phyloP scores from a whole-genome alignment of 495 filamentous ascomycete species.

The Podospora appendiculata region DNA sequence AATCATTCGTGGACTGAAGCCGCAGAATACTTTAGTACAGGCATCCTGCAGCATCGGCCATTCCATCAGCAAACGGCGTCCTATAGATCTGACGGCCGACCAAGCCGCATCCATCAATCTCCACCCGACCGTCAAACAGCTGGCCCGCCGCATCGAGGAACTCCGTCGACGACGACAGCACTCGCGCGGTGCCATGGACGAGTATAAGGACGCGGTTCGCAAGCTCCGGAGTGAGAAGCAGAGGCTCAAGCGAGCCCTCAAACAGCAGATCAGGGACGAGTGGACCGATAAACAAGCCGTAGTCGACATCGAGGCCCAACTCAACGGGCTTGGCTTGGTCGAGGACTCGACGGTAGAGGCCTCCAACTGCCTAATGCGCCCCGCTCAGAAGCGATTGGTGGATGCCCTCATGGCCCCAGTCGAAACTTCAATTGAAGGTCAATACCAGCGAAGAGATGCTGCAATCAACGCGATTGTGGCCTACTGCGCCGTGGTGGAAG shows the following conservation, averaged over 20 bases:
- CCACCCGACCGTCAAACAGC: conserved; percentile 2
- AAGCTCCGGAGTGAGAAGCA: conserved; percentile 3
- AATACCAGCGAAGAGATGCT: conserved; percentile 4
- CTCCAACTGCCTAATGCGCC: background rate
- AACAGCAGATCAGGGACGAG: conserved; percentile 2
- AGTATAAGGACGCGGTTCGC: background rate
- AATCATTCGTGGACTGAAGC: background rate
- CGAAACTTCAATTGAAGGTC: background rate
- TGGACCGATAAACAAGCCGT: conserved; percentile 5
- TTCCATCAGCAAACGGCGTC: conserved; percentile 3
- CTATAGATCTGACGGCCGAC: background rate
- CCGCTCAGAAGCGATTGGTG: conserved; percentile 1
- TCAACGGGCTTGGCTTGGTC: conserved; percentile 3
- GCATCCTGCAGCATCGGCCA: conserved; percentile 2
- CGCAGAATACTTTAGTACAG: conserved; percentile 1
- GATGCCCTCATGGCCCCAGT: conserved; percentile 3
- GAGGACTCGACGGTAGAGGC: background rate
- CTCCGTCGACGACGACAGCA: conserved; percentile 1
- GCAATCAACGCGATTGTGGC: background rate
- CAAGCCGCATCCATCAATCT: background rate
- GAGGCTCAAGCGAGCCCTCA: background rate
- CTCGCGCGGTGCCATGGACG: background rate
- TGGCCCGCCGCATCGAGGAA: conserved; percentile 1
- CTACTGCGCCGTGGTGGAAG: conserved; percentile 4
- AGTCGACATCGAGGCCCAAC: conserved; percentile 2